Conservation (phyloP, 75 land plant genomes). For the Pinus taeda region DNA sequence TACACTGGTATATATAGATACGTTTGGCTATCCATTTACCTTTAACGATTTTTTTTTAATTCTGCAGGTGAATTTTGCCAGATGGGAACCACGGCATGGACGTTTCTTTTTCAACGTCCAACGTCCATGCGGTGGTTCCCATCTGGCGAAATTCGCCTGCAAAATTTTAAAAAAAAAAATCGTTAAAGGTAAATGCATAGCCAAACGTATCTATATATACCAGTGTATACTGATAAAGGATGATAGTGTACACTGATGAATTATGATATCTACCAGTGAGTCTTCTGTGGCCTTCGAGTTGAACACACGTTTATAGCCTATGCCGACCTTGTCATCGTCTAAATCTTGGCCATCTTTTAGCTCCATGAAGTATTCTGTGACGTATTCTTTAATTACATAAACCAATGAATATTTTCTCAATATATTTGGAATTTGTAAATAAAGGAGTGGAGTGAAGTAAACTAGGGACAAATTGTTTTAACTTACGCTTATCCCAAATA, state of each 20-base stretch:
- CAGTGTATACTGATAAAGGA: not conserved
- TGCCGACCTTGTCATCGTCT: not conserved
- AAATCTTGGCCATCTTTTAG: not conserved
- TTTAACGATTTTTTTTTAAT: not conserved
- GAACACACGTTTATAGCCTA: not conserved
- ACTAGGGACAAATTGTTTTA: no score
- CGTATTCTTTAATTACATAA: not conserved
- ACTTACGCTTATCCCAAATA: no score
- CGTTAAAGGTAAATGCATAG: not conserved
- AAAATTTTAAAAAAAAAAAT: not conserved
- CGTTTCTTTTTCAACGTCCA: conserved; percentile 41
- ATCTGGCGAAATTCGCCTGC: conserved; percentile 64
- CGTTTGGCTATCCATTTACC: not conserved
- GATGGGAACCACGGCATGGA: conserved; percentile 65
- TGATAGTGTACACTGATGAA: no score
- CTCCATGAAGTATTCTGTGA: not conserved
- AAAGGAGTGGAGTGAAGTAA: no score
- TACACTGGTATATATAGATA: conserved; percentile 27
- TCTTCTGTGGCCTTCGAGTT: conserved; percentile 29
- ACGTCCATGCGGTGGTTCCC: conserved; percentile 72
- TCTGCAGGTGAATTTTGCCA: conserved; percentile 64
- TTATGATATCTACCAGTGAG: not conserved
- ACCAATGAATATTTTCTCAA: no score
- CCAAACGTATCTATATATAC: conserved; percentile 20
- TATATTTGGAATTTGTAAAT: no score